Base-by-base conservation (phyloP, 257 asterid genomes). In the Salvia rosmarinus region DNA sequence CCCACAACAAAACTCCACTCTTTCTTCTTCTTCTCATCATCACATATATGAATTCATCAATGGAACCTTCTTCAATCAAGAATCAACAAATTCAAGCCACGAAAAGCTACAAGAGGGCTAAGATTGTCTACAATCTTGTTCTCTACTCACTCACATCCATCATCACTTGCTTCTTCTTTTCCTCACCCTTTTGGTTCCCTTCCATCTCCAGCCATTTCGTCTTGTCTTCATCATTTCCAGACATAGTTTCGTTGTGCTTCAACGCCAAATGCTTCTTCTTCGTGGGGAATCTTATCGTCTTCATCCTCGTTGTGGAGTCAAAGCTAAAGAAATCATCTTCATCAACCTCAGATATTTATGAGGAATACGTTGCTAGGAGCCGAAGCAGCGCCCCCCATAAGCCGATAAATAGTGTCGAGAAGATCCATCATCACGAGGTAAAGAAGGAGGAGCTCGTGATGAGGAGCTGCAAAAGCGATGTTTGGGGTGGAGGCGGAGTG, bases 91-190 rank as follows among this genome's bases (percentile, higher is more conserved):
- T 74, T 17, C 55, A 78, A 80, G 79, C 88, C 83, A 75, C 75
- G 83, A 79, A 74, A 68, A 75, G 23, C 32, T 61, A 77, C 81
- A 84, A 72, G 66, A 88, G 73, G 76, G 80, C 79, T 76, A 70
- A 70, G 30, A 56, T 87, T 73, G 46, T 80, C 3, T 87, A 73
- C 76, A 80, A 79, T 49, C 21, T 88, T 23, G 54, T 74, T 14
- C 86, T 85, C 57, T 88, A 85, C 84, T 75, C 88, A 3, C 88
- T 88, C 25, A 73, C 95, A 39, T 82, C 79, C 44, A 52, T 84
- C 40, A 72, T 84, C 75, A 84, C 86, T 62, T 84, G 77, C 68
- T 73, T 84, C 63, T 76, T 84, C 76, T 79, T 84, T 34, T 56
- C 79, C 54, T 70, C 76, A 37, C 73, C 84, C 43, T 70, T 78